These are phyloP conservation scores for Triticum timopheevii DNA, from an alignment of 176 grass and related monocot genomes.

Conservation along the genomic window DNA sequence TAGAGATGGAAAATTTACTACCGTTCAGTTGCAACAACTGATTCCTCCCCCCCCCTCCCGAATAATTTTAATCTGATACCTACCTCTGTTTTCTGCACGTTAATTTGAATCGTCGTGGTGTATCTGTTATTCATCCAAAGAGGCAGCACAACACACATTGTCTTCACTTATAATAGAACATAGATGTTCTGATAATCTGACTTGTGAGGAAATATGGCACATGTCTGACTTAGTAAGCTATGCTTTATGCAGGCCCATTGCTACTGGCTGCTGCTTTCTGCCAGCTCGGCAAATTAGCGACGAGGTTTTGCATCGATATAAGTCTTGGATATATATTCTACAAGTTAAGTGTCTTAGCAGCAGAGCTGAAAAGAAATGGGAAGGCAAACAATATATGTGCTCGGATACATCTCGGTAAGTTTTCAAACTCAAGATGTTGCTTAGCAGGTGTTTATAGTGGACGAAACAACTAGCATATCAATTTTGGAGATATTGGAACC, in stretches of 20 bases:
- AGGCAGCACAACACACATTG: too few relatives aligned
- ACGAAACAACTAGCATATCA: neutral
- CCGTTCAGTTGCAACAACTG: neutral
- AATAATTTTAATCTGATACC: too few relatives aligned
- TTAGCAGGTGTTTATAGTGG: neutral
- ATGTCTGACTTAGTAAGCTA: neutral
- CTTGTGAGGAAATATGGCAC: neutral
- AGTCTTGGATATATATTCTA: constrained; percentile 19
- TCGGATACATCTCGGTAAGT: neutral
- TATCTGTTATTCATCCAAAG: too few relatives aligned
- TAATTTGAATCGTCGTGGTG: too few relatives aligned
- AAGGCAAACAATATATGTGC: constrained; percentile 18
- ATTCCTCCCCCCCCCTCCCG: neutral
- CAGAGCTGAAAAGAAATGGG: neutral
- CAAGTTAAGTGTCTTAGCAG: constrained; percentile 18
- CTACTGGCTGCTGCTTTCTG: neutral
- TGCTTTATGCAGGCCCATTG: constrained; percentile 3
- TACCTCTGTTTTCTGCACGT: neutral
- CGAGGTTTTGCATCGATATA: constrained; percentile 12
- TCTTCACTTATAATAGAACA: too few relatives aligned
- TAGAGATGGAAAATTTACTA: too few relatives aligned
- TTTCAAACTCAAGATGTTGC: neutral
- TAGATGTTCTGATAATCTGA: neutral
- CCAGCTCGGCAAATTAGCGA: constrained; percentile 3
- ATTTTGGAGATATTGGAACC: neutral